Base-by-base conservation (phyloP, 371 early-diverging fungal species). In the Zychaea mexicana region DNA sequence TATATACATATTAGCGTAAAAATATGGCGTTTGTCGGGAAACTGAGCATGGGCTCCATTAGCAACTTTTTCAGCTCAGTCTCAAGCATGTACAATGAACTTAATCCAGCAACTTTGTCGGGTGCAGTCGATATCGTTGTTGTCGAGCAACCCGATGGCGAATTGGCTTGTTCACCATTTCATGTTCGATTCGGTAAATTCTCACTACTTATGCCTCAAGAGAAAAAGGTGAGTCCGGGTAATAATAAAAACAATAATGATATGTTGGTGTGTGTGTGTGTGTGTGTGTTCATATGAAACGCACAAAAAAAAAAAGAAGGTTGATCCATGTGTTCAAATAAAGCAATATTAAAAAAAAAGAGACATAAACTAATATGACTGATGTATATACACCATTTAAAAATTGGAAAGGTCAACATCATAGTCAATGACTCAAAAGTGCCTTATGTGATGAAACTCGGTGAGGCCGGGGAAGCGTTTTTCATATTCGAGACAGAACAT, bases 391-490 rank as follows among this genome's bases (percentile, higher is more conserved):
- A n/a, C n/a, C n/a, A n/a, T n/a, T n/a, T n/a, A n/a, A n/a, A n/a
- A n/a, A n/a, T n/a, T n/a, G n/a, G 5, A 24, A 65, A 92, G 85
- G 96, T 98, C 30, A 91, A 94, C 63, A 82, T 99, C 30, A 83
- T 81, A 10, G 92, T 99, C 56, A 99, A 99, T 84, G 97, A 91
- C 52, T 67, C 82, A 61, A 60, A 74, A 0, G 86, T 89, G 17
- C 88, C 92, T 65, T 85, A 94, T 66, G 83, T 82, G 7, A 99
- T 99, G 98, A 98, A 96, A 67, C 88, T 99, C 3, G 98, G 98
- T n/a, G 97, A 97, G 55, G 94, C 96, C 26, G 99, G 99, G 15
- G 99, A 99, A 75, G 95, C 97, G 2, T 99, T 96, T 73, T 99
- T 99, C 83, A 98, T 99, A 9, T 86, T 94, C 52, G 93, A 94